phyloP scores from a whole-genome alignment of 2,329 filamentous ascomycete genomes.

The Clonostachys solani region DNA sequence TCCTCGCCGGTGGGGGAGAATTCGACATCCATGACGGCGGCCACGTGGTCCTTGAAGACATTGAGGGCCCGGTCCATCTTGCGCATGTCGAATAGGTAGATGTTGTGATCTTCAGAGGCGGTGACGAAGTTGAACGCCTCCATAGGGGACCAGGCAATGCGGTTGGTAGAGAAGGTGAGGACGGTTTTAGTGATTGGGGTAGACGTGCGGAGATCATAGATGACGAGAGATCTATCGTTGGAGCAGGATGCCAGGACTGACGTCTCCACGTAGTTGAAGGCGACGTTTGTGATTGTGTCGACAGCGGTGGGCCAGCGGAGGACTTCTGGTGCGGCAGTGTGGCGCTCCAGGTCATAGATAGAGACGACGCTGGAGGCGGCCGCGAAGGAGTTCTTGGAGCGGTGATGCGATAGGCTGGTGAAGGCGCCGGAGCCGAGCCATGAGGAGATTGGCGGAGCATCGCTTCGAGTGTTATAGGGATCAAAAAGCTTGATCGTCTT shows the following conservation, averaged over 20 bases:
- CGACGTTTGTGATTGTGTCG: constrained; percentile 84
- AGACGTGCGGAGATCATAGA: constrained; percentile 88
- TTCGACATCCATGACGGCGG: constrained; percentile 93
- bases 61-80: constrained; percentile 86
- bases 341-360: constrained; percentile 82
- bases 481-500: constrained; percentile 87
- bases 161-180: constrained; percentile 78
- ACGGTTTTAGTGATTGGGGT: constrained; percentile 78
- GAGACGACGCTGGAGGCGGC: constrained; percentile 73
- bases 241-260: constrained; percentile 83
- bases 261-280: constrained; percentile 93
- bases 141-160: constrained; percentile 91
- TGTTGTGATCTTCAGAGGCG: constrained; percentile 91
- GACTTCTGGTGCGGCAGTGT: constrained; percentile 76
- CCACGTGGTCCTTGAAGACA: constrained; percentile 83
- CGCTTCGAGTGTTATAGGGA: constrained; percentile 70
- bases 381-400: constrained; percentile 74
- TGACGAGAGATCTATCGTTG: constrained; percentile 78
- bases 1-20: constrained; percentile 94
- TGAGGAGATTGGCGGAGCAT: constrained; percentile 71
- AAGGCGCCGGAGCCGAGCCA: constrained; percentile 84
- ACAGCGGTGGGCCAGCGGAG: constrained; percentile 83
- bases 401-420: constrained; percentile 79
- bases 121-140: constrained; percentile 94
- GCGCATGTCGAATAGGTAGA: constrained; percentile 86